Evolutionary conservation across 2,329 filamentous ascomycete species (phyloP), one percentile per base, ranked within the genome.

Genomic region (Pseudopyricularia cyperi): DNA sequence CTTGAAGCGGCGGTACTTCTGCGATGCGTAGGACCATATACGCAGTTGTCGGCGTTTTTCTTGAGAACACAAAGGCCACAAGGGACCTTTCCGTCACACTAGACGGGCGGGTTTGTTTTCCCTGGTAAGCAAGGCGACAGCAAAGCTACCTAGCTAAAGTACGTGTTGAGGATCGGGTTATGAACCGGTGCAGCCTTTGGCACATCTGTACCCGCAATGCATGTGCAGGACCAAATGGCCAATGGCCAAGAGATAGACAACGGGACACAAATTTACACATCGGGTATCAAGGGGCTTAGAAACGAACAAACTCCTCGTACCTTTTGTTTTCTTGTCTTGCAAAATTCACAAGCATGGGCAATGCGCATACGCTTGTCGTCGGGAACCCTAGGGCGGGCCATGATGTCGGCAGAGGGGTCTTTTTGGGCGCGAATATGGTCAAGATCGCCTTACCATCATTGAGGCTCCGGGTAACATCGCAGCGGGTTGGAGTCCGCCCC

Each of bases 261-360:
- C 4, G 22, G 14, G 39, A 44, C 17, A 15, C 9, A 26, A 14
- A 24, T 6, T 8, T 14, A 4, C 9, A 15, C 11, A 44, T 44
- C 22, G 19, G n/a, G n/a, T n/a, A n/a, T n/a, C n/a, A 24, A 44
- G 9, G 39, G 35, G 39, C 12, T 9, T 19, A 3, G 39, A 8
- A 26, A 15, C 19, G 24, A 15, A 44, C 22, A 15, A 14, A 22
- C 7, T 24, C 24, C 19, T 24, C 39, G 15, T 44, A 44, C 81
- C 71, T 83, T 85, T 66, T 84, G 80, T 63, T 85, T 85, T 55
- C 80, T 74, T 54, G 74, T 72, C 65, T 82, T 83, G 68, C 81
- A 85, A 56, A 71, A 76, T 56, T 82, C 76, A 63, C 81, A 85
- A 39, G 81, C 81, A 58, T 79, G 75, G 26, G 77, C 76, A 50